Percentiles rank a stretch among this genome's conserved stretches.
These are phyloP conservation scores for Nannochloropsis granulata DNA, from an alignment of 108 stramenopile genomes.

Conservation along the genomic window DNA sequence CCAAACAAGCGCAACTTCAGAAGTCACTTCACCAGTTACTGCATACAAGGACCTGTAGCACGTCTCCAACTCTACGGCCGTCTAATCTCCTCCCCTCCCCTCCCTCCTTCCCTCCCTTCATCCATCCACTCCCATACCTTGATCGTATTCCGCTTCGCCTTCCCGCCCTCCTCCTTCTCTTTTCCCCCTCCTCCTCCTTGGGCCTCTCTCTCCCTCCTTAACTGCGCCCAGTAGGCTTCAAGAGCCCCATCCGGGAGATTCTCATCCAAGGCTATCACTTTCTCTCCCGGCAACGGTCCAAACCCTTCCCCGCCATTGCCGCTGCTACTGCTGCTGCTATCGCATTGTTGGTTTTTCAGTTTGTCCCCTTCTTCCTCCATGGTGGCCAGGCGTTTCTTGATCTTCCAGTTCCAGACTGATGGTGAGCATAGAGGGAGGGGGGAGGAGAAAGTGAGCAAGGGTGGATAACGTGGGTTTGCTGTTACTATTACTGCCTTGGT, in stretches of 20 bases:
- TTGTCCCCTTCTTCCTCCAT: neutral
- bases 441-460: too few species aligned
- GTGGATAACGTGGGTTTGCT: too few species aligned
- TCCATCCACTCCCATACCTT: neutral
- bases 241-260: neutral
- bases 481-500: neutral
- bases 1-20: too few species aligned
- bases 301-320: neutral
- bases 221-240: neutral
- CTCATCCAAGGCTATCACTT: neutral
- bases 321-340: neutral
- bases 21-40: too few species aligned
- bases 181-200: neutral
- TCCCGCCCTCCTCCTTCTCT: neutral
- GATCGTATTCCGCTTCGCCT: neutral
- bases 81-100: too few species aligned
- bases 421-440: too few species aligned
- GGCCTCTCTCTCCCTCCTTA: neutral
- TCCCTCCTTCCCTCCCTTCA: too few species aligned
- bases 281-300: neutral
- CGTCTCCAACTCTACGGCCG: too few species aligned
- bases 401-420: neutral
- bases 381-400: neutral
- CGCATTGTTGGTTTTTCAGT: neutral
- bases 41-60: too few species aligned